Percentiles rank a stretch among this genome's conserved stretches.
Conservation (phyloP, 441 rosid genomes). For the Syzygium syzygioides region DNA sequence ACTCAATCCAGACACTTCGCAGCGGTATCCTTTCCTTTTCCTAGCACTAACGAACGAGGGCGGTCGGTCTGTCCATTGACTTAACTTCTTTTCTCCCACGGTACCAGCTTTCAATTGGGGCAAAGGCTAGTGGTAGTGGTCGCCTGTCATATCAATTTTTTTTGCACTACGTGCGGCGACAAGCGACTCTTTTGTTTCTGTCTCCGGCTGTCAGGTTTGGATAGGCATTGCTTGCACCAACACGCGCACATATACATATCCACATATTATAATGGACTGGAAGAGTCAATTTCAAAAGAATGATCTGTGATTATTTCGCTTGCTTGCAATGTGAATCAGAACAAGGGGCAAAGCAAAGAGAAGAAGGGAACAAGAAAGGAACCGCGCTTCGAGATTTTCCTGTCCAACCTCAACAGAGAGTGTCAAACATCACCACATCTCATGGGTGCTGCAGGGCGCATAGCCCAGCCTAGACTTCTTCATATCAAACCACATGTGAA, state of each 20-base stretch:
- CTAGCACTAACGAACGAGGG: background rate
- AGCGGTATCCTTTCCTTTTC: background rate
- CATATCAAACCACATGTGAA: background rate
- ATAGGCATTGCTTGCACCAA: background rate
- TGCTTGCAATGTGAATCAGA: background rate
- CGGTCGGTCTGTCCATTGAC: background rate
- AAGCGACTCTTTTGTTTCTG: background rate
- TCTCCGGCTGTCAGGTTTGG: background rate
- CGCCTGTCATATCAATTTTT: background rate
- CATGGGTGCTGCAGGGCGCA: background rate
- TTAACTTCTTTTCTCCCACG: background rate
- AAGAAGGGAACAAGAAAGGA: background rate
- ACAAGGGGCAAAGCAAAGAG: background rate
- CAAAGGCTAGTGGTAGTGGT: background rate
- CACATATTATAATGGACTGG: background rate
- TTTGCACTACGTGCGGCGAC: background rate
- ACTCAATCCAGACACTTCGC: background rate
- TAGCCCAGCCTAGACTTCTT: slow-evolving; percentile 2
- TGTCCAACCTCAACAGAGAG: background rate
- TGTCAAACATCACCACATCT: background rate
- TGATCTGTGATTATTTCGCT: background rate
- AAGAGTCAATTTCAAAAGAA: too few species aligned
- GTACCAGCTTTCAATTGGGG: background rate
- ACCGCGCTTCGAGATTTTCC: background rate
- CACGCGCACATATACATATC: too few species aligned